phyloP scores from a whole-genome alignment of 2,329 filamentous ascomycete genomes.

The Fusarium proliferatum region DNA sequence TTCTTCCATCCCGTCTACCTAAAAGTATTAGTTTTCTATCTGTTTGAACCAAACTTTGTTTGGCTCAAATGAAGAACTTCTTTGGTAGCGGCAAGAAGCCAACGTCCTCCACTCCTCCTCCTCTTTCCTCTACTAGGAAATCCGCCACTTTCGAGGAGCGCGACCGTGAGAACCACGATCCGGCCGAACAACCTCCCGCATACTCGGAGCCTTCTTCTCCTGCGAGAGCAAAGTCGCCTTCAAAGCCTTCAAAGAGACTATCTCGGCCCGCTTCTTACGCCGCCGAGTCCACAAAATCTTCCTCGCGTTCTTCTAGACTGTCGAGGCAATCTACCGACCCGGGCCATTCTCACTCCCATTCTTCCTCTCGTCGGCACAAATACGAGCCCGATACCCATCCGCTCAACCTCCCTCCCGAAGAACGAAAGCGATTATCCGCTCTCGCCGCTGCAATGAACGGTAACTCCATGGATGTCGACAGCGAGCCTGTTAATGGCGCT shows the following conservation, averaged over 20 bases:
- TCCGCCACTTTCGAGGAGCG: slow-evolving; percentile 50
- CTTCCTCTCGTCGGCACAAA: slow-evolving; percentile 62
- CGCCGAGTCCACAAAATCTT: slow-evolving; percentile 47
- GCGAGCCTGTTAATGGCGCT: slow-evolving; percentile 64
- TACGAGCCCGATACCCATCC: slow-evolving; percentile 81
- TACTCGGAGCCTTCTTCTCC: slow-evolving; percentile 52
- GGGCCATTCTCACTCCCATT: slow-evolving; percentile 54
- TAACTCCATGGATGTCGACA: slow-evolving; percentile 82
- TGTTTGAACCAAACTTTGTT: slow-evolving; percentile 35
- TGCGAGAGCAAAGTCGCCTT: slow-evolving; percentile 53
- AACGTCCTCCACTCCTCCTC: slow-evolving; percentile 32
- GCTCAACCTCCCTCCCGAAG: slow-evolving; percentile 89
- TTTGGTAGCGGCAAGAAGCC: slow-evolving; percentile 59
- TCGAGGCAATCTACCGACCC: slow-evolving; percentile 63
- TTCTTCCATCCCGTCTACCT: slow-evolving; percentile 35
- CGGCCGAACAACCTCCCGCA: slow-evolving; percentile 46
- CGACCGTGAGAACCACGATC: slow-evolving; percentile 47
- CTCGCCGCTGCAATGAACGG: slow-evolving; percentile 70
- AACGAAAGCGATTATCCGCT: slow-evolving; percentile 80
- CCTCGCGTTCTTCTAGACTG: slow-evolving; percentile 57
- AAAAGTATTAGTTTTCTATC: slow-evolving; percentile 25
- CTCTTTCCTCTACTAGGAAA: slow-evolving; percentile 53
- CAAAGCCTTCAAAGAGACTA: slow-evolving; percentile 48
- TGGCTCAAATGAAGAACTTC: slow-evolving; percentile 62
- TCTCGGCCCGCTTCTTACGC: slow-evolving; percentile 49